Base-by-base conservation (phyloP, 2,329 filamentous ascomycete genomes). In the Fusarium annulatum region DNA sequence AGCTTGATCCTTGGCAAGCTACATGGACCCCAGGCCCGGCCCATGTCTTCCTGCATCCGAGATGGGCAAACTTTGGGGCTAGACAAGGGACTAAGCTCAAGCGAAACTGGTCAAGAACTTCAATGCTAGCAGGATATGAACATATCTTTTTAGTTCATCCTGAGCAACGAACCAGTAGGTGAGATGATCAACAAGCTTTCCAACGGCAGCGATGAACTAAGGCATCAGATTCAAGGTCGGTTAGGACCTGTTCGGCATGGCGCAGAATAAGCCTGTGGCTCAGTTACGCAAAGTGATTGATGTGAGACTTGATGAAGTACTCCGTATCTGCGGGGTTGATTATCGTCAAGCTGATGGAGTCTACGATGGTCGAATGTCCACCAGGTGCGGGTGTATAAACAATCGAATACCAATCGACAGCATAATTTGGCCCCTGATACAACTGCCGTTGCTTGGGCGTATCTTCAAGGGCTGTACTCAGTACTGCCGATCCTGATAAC, bases 61-160 rank as follows among this genome's bases (percentile, higher is more conserved):
- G 57, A 49, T 62, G 62, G 51, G 49, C 46, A 38, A 39, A 33
- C 41, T 61, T 57, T 60, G 30, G 53, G 38, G 52, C 63, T 72
- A 73, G 55, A 52, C 39, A 49, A 52, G 48, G 57, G 51, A 72
- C 71, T 69, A 62, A 74, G 68, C 68, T 74, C 57, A 51, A 64
- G 59, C 64, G 60, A 56, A 53, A 61, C 57, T 57, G 60, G 52
- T 52, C 57, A 74, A 58, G 56, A 65, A 64, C 67, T 72, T 62
- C 15, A 46, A 67, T 43, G 48, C 41, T 68, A 64, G 59, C 33
- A 61, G 36, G 51, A 58, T 26, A 43, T 61, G 42, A 46, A 72
- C 59, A 53, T 38, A 42, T 60, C n/a, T 58, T 46, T n/a, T 39
- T 30, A 43, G 67, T 52, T 68, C 26, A 43, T 36, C 26, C 15